phyloP scores from a whole-genome alignment of 139 green algal genomes.

The Ulvella scutata region DNA sequence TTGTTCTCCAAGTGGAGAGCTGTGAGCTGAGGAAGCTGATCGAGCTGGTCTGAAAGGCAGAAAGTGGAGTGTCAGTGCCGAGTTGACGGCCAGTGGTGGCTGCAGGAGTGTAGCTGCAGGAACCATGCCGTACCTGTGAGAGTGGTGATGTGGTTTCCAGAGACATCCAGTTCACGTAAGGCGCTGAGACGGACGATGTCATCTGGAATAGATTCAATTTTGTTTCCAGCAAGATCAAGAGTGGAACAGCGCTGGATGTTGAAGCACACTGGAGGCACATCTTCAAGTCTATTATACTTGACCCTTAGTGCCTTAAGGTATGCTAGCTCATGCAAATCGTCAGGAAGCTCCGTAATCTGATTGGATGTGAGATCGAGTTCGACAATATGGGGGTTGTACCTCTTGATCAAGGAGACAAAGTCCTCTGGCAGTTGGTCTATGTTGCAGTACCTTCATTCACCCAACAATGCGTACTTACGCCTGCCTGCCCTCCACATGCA shows the following conservation, averaged over 20 bases:
- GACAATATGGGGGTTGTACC: constrained; percentile 41
- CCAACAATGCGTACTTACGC: no score
- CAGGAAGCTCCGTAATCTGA: constrained; percentile 50
- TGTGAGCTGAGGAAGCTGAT: background rate
- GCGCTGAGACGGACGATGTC: constrained; percentile 15
- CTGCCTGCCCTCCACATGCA: no score
- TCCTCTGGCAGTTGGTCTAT: constrained; percentile 22
- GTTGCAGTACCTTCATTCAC: background rate
- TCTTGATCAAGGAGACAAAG: constrained; percentile 38
- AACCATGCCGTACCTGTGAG: background rate
- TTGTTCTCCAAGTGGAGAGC: constrained; percentile 56
- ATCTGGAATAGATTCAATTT: constrained; percentile 42
- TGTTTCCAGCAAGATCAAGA: constrained; percentile 64
- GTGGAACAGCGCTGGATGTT: constrained; percentile 28
- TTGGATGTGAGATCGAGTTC: constrained; percentile 46
- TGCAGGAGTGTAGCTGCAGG: background rate
- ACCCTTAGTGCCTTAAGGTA: constrained; percentile 45
- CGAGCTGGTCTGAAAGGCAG: background rate
- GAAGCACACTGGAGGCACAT: constrained; percentile 26
- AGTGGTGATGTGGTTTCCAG: constrained; percentile 26
- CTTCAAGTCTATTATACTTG: constrained; percentile 69
- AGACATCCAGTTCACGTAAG: constrained; percentile 49
- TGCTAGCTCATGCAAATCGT: constrained; percentile 46
- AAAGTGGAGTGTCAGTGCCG: background rate
- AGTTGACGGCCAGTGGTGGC: constrained; percentile 15